Base-by-base conservation (phyloP, 1,139 yeast species). In the Barnettozyma hawaiiensis region DNA sequence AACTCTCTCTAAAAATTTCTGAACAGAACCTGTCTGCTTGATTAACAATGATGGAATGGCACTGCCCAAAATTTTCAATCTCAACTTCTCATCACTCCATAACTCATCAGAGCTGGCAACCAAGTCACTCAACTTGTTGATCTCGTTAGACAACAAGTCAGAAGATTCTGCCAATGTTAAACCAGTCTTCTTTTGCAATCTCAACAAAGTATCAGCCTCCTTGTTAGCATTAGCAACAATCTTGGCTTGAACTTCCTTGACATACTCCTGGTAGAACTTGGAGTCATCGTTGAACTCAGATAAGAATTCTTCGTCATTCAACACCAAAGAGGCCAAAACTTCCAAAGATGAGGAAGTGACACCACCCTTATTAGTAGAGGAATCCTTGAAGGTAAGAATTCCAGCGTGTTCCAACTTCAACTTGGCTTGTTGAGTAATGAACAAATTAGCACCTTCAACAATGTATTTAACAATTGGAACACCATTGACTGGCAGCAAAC, bases 311-410 rank as follows among this genome's bases (percentile, higher is more conserved):
- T 75, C 77, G 64, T 92, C 98, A 57, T 82, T 90, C 62, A 92
- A 83, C 3, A 96, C 85, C 51, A 92, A 76, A 5, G 98, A 92
- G 12, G 97, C 96, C 57, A 92, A 75, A 16, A 92, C 98, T 67
- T 92, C 98, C 54, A 87, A 72, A 2, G 97, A 90, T 2, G 97
- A 89, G 1, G 97, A 90, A 2, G 98, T 92, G 42, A 92, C 98
- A 69, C 98, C 98, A 60, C 98, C 98, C 69, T 92, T 92, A 67
- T 92, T 92, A 44, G 97, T 87, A 16, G 97, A 86, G 16, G 98
- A 96, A 70, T 92, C 98, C 66, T 92, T 92, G 68, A 87, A 86
- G 44, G 92, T 74, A 43, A 89, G 65, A 44, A 86, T 79, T 33
- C 97, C 97, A 31, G 95, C 95, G 40, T 75, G 70, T 66, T 92